A percentile compares a stretch with the other conserved stretches of the same genome.
phyloP scores from a whole-genome alignment of 1,284 basidiomycete genomes.

The Malassezia sympodialis region DNA sequence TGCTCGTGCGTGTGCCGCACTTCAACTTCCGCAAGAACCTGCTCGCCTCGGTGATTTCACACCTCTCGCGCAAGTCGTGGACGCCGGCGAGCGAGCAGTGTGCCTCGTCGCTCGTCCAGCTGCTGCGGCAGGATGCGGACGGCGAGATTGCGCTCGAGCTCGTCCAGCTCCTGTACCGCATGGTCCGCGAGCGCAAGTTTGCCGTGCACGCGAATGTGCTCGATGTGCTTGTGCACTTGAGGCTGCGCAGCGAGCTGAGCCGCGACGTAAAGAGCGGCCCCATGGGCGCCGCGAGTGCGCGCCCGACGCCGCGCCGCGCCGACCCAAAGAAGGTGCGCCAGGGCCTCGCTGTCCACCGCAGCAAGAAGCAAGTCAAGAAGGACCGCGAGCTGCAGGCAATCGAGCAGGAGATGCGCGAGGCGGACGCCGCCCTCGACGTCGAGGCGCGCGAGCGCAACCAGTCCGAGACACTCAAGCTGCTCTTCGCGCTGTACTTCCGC shows the following conservation, averaged over 20 bases:
- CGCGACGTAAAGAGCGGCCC: constrained; percentile 8
- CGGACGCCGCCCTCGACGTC: constrained; percentile 82
- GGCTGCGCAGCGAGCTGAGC: constrained; percentile 71
- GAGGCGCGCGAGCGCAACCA: constrained; percentile 81
- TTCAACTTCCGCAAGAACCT: constrained; percentile 96
- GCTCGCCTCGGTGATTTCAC: constrained; percentile 73
- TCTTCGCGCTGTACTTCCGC: constrained; percentile 95
- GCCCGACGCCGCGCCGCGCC: constrained; percentile 53
- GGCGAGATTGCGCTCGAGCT: constrained; percentile 75
- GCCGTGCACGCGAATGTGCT: constrained; percentile 81
- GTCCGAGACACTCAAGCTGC: constrained; percentile 93
- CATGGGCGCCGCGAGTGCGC: constrained; percentile 59
- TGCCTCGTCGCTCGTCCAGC: constrained; percentile 64
- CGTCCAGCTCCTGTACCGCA: constrained; percentile 81
- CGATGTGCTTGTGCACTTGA: constrained; percentile 70
- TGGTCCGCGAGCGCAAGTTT: constrained; percentile 88
- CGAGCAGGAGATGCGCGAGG: constrained; percentile 51
- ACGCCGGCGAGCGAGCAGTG: constrained; percentile 67
- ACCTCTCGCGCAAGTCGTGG: constrained; percentile 58
- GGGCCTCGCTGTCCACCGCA: constrained; percentile 33
- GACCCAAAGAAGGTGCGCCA: constrained; percentile 43
- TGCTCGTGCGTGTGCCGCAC: constrained; percentile 73
- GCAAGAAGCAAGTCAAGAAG: constrained; percentile 43
- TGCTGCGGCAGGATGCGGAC: constrained; percentile 69
- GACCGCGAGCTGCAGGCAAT: constrained; percentile 34